phyloP scores from a whole-genome alignment of 139 green algal genomes.

The Chlorella sp. region DNA sequence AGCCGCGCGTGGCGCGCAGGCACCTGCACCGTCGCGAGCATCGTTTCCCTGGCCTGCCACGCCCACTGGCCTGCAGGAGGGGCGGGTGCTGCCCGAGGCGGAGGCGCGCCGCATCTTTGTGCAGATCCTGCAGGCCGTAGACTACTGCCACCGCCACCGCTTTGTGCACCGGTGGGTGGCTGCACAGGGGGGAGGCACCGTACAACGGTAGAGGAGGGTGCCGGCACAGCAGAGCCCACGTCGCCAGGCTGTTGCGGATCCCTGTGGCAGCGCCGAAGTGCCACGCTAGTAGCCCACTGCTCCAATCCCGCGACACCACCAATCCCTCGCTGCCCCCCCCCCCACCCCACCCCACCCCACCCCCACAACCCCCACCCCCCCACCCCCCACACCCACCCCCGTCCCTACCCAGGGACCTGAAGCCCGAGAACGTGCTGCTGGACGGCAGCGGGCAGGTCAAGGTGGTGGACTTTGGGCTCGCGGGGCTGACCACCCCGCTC shows the following conservation, averaged over 20 bases:
- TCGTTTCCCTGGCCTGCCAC: not conserved
- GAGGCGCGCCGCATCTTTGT: constrained; percentile 64
- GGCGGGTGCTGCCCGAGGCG: constrained; percentile 49
- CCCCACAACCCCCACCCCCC: too few relatives aligned
- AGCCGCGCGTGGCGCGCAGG: too few relatives aligned
- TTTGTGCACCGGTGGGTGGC: too few relatives aligned
- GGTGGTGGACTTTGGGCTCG: constrained; percentile 87
- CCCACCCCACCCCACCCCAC: constrained; percentile 85
- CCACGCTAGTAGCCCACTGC: too few relatives aligned
- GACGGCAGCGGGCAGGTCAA: constrained; percentile 76
- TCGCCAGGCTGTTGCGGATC: not conserved
- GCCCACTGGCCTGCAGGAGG: constrained; percentile 18
- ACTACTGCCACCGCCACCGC: constrained; percentile 75
- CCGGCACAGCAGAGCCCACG: too few relatives aligned
- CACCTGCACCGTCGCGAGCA: too few relatives aligned
- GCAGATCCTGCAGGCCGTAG: constrained; percentile 65
- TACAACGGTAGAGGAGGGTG: not conserved
- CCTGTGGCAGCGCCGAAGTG: too few relatives aligned
- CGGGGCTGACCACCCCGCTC: constrained; percentile 65
- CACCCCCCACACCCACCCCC: too few relatives aligned
- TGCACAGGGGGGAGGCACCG: not conserved
- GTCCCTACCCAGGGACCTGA: too few relatives aligned
- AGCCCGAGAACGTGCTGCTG: constrained; percentile 86
- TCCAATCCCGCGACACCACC: not conserved
- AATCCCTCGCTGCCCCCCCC: constrained; percentile 8